Evolutionary conservation across 2,329 filamentous ascomycete species (phyloP).

Genomic region (Aspergillus fructus): DNA sequence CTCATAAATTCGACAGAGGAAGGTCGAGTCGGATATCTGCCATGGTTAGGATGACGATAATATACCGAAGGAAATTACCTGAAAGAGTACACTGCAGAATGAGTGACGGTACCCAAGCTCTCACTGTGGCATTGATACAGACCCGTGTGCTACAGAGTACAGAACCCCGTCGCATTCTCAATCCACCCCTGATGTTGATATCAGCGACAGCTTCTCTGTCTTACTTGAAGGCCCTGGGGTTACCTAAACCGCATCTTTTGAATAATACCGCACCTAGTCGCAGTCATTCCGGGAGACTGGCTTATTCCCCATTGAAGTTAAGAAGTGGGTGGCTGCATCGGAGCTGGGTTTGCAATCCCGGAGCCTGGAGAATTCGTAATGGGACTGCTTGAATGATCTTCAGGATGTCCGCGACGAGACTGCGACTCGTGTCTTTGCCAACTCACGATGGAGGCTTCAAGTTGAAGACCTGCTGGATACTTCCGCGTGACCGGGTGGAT

Average conservation of each 20-base stretch:
- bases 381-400: not conserved
- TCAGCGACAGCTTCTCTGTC: not conserved
- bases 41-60: not conserved
- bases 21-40: not conserved
- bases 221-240: not conserved
- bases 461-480: too few relatives aligned
- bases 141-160: not conserved
- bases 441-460: not conserved
- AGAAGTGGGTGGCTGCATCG: not conserved
- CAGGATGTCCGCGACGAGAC: not conserved
- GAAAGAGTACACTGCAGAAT: not conserved
- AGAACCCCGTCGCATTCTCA: not conserved
- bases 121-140: too few relatives aligned
- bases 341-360: not conserved
- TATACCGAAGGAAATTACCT: not conserved
- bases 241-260: not conserved
- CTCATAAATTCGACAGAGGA: not conserved
- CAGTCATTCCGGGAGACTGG: not conserved
- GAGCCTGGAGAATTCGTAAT: not conserved
- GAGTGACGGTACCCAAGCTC: not conserved
- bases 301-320: too few relatives aligned
- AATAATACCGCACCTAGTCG: not conserved
- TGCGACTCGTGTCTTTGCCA: not conserved
- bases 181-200: not conserved
- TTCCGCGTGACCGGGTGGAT: too few relatives aligned